phyloP scores from a whole-genome alignment of 805 yeast species.

The Scheffersomyces spartinae region DNA sequence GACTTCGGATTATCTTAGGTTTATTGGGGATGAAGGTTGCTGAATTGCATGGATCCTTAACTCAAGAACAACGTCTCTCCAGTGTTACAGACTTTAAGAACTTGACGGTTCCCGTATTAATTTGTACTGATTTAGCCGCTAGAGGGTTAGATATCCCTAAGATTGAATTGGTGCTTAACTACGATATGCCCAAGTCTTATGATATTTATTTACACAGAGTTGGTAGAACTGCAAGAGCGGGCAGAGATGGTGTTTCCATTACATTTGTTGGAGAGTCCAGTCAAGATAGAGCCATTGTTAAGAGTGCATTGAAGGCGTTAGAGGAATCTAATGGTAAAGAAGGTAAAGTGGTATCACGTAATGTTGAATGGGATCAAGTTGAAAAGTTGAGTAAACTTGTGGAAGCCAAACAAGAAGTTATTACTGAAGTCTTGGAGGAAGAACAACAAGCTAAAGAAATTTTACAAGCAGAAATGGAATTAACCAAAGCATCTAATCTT shows the following conservation, averaged over 20 bases:
- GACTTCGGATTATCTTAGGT: constrained; percentile 65
- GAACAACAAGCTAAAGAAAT: constrained; percentile 85
- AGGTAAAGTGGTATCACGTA: constrained; percentile 73
- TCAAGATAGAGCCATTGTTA: constrained; percentile 84
- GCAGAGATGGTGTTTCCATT: constrained; percentile 87
- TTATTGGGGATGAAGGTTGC: constrained; percentile 66
- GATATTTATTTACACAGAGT: constrained; percentile 94
- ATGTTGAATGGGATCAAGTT: constrained; percentile 81
- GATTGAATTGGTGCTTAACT: constrained; percentile 88
- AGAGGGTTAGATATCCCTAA: constrained; percentile 99
- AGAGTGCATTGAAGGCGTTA: constrained; percentile 69
- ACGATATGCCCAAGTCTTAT: constrained; percentile 88
- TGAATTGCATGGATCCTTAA: constrained; percentile 72
- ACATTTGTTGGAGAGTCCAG: constrained; percentile 89
- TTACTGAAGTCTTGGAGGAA: constrained; percentile 74
- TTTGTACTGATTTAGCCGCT: constrained; percentile 97
- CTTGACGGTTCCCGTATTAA: constrained; percentile 70
- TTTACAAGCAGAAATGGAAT: constrained; percentile 81
- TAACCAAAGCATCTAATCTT: constrained; percentile 75
- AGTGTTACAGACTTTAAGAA: constrained; percentile 76
- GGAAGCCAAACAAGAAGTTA: constrained; percentile 43
- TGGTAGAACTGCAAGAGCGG: constrained; percentile 99
- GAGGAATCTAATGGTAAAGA: constrained; percentile 22
- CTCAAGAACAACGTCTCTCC: constrained; percentile 87
- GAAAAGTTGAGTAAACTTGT: constrained; percentile 56